A percentile compares a stretch with the other conserved stretches of the same genome.
Conservation (phyloP, 345 rosid genomes). For the Ceriops tagal region DNA sequence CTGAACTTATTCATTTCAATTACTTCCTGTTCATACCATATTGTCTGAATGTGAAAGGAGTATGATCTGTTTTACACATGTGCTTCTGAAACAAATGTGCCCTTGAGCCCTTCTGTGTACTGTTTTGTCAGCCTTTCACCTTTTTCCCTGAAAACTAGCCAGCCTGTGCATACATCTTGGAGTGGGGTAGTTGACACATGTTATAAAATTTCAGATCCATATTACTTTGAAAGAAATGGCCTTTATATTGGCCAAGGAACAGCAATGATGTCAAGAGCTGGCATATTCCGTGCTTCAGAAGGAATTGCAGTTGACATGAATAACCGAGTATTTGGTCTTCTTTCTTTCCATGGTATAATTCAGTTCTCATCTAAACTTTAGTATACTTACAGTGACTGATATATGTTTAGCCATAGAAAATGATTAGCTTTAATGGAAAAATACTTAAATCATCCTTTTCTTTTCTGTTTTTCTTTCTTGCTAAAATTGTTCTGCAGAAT, state of each 20-base stretch:
- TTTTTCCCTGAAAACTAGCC: too few species aligned
- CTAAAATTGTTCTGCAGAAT: background rate
- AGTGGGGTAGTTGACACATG: slow-evolving; percentile 22
- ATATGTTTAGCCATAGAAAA: background rate
- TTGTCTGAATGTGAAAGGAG: too few species aligned
- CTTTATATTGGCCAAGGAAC: slow-evolving; percentile 92
- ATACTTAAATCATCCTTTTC: background rate
- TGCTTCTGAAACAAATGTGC: too few species aligned
- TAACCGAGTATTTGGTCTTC: slow-evolving; percentile 65
- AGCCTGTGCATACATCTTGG: slow-evolving; percentile 10
- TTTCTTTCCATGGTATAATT: slow-evolving; percentile 73
- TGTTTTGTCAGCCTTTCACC: too few species aligned
- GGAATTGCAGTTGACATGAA: slow-evolving; percentile 91
- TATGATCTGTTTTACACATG: too few species aligned
- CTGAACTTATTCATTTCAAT: too few species aligned
- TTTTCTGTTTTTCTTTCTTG: background rate
- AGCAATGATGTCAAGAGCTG: slow-evolving; percentile 85
- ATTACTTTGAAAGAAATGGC: slow-evolving; percentile 64
- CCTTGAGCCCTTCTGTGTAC: too few species aligned
- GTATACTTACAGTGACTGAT: background rate
- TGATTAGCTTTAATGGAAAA: slow-evolving; percentile 9
- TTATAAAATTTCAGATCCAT: slow-evolving; percentile 55
- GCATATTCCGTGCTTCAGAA: slow-evolving; percentile 72
- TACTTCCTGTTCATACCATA: too few species aligned
- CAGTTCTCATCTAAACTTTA: slow-evolving; percentile 8